Percentiles rank a stretch among this genome's conserved stretches.
phyloP scores from a whole-genome alignment of 2,329 filamentous ascomycete genomes.

The Ascochyta rabiei region DNA sequence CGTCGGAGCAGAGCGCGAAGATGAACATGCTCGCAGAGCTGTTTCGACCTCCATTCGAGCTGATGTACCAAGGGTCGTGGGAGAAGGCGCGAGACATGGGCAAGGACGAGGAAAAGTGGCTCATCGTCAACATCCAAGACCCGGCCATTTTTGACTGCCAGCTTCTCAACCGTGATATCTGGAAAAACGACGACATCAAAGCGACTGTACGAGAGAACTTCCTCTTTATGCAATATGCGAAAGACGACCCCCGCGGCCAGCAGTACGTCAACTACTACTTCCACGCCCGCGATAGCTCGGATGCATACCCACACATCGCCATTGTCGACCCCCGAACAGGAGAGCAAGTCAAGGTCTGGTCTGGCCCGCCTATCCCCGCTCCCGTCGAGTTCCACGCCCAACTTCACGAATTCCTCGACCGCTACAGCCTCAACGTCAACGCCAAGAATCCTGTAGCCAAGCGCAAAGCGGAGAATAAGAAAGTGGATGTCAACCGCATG shows the following conservation, averaged over 20 bases:
- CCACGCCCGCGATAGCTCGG: constrained; percentile 74
- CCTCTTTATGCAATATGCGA: constrained; percentile 92
- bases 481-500: constrained; percentile 82
- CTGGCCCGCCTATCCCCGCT: constrained; percentile 77
- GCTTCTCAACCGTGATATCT: constrained; percentile 89
- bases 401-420: constrained; percentile 93
- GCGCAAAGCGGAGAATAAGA: constrained; percentile 72
- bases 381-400: constrained; percentile 86
- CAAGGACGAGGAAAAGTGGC: constrained; percentile 89
- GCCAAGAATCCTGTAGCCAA: constrained; percentile 93
- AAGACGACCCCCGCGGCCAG: constrained; percentile 76
- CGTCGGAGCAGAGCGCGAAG: constrained; percentile 70
- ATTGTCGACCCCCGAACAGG: constrained; percentile 95
- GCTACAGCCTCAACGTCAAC: constrained; percentile 86
- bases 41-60: constrained; percentile 88
- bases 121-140: constrained; percentile 94
- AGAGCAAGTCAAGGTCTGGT: constrained; percentile 97
- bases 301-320: constrained; percentile 93
- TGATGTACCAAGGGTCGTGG: constrained; percentile 82
- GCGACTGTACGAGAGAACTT: constrained; percentile 91
- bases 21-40: constrained; percentile 84
- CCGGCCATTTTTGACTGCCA: constrained; percentile 94
- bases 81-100: constrained; percentile 84
- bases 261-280: constrained; percentile 95
- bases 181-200: constrained; percentile 83